Conservation (phyloP, 176 grass and related monocot genomes). For the Triticum timopheevii region DNA sequence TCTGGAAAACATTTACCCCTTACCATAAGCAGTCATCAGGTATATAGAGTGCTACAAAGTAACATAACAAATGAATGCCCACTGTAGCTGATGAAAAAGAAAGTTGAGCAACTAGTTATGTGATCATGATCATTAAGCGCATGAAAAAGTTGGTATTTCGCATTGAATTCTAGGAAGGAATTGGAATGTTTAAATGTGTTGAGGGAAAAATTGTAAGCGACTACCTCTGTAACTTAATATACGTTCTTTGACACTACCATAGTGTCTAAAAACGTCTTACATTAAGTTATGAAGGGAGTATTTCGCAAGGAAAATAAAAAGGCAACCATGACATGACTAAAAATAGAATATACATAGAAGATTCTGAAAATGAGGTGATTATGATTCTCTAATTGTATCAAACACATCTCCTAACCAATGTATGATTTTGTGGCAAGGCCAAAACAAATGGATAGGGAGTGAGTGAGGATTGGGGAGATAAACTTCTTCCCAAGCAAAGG, state of each 20-base stretch:
- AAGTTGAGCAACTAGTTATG: neutral
- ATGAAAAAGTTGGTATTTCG: neutral
- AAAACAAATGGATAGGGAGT: neutral
- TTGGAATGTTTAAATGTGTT: neutral
- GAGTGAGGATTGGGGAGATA: neutral
- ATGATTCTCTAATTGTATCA: neutral
- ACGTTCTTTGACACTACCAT: no score
- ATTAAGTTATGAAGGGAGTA: no score
- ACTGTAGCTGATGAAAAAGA: neutral
- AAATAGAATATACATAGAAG: neutral
- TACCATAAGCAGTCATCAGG: neutral
- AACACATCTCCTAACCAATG: neutral
- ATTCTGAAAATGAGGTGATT: neutral
- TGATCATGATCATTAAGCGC: neutral
- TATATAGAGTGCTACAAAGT: constrained; percentile 5
- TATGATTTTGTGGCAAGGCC: neutral
- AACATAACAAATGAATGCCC: neutral
- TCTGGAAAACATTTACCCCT: constrained; percentile 38
- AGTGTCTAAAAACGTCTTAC: no score
- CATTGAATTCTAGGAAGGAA: constrained; percentile 3
- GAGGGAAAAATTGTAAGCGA: neutral
- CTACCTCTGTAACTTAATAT: no score
- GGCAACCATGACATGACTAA: neutral
- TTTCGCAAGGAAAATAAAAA: neutral
- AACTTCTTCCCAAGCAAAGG: neutral